Conservation (phyloP, 225 moss, liverwort and hornwort species). For the Polytrichum formosum region DNA sequence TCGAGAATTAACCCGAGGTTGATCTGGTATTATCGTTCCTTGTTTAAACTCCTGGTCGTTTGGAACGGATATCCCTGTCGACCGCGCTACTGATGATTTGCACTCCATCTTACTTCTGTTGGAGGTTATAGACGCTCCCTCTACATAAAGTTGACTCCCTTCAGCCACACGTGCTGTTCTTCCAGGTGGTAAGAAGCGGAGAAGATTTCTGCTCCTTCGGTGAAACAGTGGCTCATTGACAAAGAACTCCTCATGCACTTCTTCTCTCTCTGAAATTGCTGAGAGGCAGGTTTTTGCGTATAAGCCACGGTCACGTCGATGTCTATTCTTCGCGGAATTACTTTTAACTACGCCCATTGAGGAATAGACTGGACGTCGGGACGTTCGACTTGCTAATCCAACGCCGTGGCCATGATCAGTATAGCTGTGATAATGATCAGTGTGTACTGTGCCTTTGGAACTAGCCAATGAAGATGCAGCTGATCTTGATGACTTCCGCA, state of each 20-base stretch:
- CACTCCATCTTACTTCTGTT: too few relatives aligned
- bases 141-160: too few relatives aligned
- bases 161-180: neutral
- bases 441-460: neutral
- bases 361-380: neutral
- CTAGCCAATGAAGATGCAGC: neutral
- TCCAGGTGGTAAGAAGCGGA: neutral
- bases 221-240: neutral
- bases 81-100: too few relatives aligned
- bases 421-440: neutral
- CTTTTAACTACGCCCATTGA: slow-evolving; percentile 1
- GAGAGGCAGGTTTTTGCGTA: slow-evolving; percentile 8
- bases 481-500: neutral
- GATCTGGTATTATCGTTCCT: too few relatives aligned
- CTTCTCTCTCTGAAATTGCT: slow-evolving; percentile 12
- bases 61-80: too few relatives aligned
- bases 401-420: too few relatives aligned
- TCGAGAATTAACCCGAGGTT: too few relatives aligned
- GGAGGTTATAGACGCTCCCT: too few relatives aligned
- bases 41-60: too few relatives aligned
- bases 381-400: neutral
- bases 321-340: neutral
- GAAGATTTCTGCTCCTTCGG: neutral
- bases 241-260: neutral
- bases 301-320: neutral